These are phyloP conservation scores for Wickerhamiella cacticola DNA, from an alignment of 805 yeast species.

Conservation along the genomic window DNA sequence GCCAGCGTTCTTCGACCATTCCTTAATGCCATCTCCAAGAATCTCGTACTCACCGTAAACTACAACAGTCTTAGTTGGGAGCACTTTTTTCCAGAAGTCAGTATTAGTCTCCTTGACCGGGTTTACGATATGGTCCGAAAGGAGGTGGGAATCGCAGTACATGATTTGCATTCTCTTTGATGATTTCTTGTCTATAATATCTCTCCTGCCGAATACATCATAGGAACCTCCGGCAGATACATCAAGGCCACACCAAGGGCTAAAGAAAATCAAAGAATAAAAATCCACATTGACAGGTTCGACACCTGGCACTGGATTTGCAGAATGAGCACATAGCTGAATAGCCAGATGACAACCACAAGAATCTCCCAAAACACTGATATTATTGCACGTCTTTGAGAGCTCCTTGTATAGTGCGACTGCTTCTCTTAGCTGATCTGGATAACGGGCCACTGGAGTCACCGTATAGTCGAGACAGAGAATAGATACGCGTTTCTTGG, in stretches of 20 bases:
- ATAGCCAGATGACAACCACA: conserved; percentile 28
- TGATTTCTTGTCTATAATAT: conserved; percentile 9
- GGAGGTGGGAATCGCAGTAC: conserved; percentile 2
- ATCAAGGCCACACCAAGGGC: conserved; percentile 17
- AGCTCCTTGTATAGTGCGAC: conserved; percentile 1
- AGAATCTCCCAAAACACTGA: conserved; percentile 27
- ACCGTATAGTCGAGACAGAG: conserved; percentile 27
- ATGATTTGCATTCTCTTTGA: conserved; percentile 6
- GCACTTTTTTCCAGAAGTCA: conserved; percentile 15
- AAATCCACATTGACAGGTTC: not conserved
- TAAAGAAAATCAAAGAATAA: conserved; percentile 14
- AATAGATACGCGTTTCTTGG: conserved; percentile 20
- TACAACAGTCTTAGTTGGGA: conserved; percentile 16
- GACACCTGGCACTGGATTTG: conserved; percentile 12
- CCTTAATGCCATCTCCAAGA: conserved; percentile 14
- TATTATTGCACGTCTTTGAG: conserved; percentile 11
- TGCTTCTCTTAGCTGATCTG: conserved; percentile 24
- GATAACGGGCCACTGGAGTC: conserved; percentile 21
- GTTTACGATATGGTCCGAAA: conserved; percentile 5
- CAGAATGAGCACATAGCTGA: conserved; percentile 13
- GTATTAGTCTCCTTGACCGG: conserved; percentile 3
- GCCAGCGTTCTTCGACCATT: conserved; percentile 15
- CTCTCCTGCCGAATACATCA: not conserved
- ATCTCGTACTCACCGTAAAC: conserved; percentile 22
- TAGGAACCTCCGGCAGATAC: conserved; percentile 2